phyloP scores from a whole-genome alignment of 805 yeast species.

The Ogataea glucozyma region DNA sequence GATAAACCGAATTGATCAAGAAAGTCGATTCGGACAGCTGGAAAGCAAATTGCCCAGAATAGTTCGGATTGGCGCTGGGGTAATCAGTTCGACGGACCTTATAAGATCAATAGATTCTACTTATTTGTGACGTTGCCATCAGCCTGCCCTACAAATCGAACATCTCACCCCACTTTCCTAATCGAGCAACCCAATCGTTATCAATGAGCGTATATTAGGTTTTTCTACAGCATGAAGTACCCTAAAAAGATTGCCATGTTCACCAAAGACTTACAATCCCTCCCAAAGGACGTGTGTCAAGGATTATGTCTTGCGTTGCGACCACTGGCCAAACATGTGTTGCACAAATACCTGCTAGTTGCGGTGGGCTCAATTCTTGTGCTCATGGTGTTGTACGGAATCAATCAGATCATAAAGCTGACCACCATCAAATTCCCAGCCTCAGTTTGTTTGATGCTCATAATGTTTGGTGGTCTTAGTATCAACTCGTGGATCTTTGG shows the following conservation, averaged over 20 bases:
- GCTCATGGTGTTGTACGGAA: constrained; percentile 51
- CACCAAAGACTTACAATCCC: constrained; percentile 1
- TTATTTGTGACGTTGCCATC: too few species aligned
- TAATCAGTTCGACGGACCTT: too few species aligned
- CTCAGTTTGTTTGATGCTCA: constrained; percentile 69
- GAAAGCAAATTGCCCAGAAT: neutral
- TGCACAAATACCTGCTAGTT: constrained; percentile 46
- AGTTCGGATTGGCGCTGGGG: neutral
- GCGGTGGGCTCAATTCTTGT: constrained; percentile 50
- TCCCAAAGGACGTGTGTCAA: neutral
- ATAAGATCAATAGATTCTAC: too few species aligned
- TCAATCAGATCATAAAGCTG: constrained; percentile 46
- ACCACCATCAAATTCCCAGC: constrained; percentile 62
- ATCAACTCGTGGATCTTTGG: constrained; percentile 40
- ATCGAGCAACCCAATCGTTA: constrained; percentile 7
- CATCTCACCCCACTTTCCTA: constrained; percentile 11
- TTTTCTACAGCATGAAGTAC: neutral
- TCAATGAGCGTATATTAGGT: neutral
- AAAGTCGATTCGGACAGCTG: neutral
- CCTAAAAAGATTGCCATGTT: neutral
- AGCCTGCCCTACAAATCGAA: too few species aligned
- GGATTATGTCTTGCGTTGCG: constrained; percentile 8
- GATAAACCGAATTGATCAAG: neutral
- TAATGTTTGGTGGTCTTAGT: constrained; percentile 50
- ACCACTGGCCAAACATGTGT: constrained; percentile 33